Evolutionary conservation across 371 early-diverging fungal genomes (phyloP), one percentile per base, ranked within the genome.

Genomic region (Mucor piriformis): DNA sequence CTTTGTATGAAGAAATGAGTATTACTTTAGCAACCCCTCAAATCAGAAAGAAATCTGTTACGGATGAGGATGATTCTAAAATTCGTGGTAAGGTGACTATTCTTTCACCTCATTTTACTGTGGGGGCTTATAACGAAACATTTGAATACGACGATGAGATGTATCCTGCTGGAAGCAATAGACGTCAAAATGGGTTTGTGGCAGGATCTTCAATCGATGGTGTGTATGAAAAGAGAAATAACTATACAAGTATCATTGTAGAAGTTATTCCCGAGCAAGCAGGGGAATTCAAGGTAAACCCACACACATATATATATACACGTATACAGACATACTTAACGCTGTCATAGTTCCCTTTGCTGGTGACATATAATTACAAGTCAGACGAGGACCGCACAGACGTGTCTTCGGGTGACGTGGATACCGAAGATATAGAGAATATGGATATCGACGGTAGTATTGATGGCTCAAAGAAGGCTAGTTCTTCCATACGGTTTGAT

Each of bases 121-220:
- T 95, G 20, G 83, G 87, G 3, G 88, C 91, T 3, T 92, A 84
- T 69, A 88, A 89, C 37, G 96, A 92, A 66, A 84, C 90, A 21
- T 88, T 89, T 75, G 94, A 92, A 57, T 92, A 91, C 60, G 95
- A 91, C 29, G 89, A 88, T 35, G 86, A 84, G 18, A 67, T 75
- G 64, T 76, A 75, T 35, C 64, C 75, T 13, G 52, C 55, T 13
- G 75, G 70, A 0, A 42, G 29, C 25, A 43, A 40, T 25, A 55
- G 66, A 29, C 40, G 27, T 38, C 51, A 49, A 15, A 20, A 11
- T 35, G 57, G 32, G 40, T 50, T 44, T 33, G 62, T 51, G 23
- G 65, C 77, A 7, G 61, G 69, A 6, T 52, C 74, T 25, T 73
- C 78, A 76, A 63, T 68, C 1, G 68, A 71, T 64, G 81, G 85